These are phyloP conservation scores for Lathyrus sativus DNA, from an alignment of 306 rosid species.

Conservation along the genomic window DNA sequence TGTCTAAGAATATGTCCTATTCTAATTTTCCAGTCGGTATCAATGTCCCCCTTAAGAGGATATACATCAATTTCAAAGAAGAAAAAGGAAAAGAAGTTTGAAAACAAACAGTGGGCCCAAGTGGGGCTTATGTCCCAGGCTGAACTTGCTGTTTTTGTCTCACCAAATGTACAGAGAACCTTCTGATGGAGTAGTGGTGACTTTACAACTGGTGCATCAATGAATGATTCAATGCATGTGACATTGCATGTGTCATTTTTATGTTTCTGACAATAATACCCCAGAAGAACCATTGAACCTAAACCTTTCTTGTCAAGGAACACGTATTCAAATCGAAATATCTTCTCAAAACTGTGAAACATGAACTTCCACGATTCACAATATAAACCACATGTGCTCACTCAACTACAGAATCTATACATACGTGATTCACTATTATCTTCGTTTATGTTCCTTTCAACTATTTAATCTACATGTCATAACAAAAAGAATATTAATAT, in stretches of 20 bases:
- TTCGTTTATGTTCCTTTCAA: neutral
- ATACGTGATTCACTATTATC: neutral
- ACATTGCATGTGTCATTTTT: neutral
- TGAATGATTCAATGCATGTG: neutral
- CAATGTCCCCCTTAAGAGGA: neutral
- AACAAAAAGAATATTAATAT: no score
- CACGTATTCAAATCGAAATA: slow-evolving; percentile 9
- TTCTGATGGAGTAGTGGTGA: neutral
- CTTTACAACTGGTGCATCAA: slow-evolving; percentile 6
- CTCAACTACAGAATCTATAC: neutral
- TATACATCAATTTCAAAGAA: neutral
- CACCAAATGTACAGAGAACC: neutral
- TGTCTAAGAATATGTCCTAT: neutral
- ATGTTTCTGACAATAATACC: neutral
- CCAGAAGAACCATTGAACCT: slow-evolving; percentile 7
- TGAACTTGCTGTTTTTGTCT: slow-evolving; percentile 1
- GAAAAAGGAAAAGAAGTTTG: neutral
- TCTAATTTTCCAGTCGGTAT: neutral
- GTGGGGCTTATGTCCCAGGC: neutral
- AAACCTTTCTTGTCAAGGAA: neutral
- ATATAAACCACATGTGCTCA: neutral
- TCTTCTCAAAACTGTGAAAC: neutral
- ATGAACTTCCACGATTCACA: slow-evolving; percentile 28
- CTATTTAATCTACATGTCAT: no score
- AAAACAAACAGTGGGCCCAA: neutral